Base-by-base conservation (phyloP, 2,329 filamentous ascomycete species). In the Hortaea werneckii region DNA sequence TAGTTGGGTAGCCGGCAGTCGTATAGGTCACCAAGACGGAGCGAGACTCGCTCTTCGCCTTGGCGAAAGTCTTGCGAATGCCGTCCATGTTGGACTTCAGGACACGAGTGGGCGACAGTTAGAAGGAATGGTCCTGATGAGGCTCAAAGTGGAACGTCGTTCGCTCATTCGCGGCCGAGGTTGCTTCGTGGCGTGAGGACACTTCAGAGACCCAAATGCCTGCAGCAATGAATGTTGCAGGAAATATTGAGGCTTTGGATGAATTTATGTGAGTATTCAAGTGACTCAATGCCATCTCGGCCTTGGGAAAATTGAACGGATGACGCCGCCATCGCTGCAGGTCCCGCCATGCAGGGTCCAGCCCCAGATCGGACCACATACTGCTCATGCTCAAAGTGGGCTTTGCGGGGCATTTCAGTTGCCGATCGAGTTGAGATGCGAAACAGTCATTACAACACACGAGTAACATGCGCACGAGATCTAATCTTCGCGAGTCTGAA, bases 1-100 rank as follows among this genome's bases (percentile, higher is more conserved):
- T 75, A 32, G 79, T 85, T 11, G 92, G 92, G 64, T 82, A 98
- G 46, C 92, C 92, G 48, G 90, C 89, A 27, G 92, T 98, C 63
- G 95, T 87, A 75, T 98, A 98, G 28, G 89, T 89, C 54, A 98
- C 87, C 51, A 98, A 77, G 42, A 92, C 90, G 55, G 86, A 74
- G 50, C 71, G 67, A 56, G 64, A 63, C 63, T 73, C 71, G 57
- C 67, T 67, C 65, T 72, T 73, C 63, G 70, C 72, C 57, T 66
- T 64, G 44, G 70, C 69, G 56, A 73, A 74, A 34, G 71, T 71
- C 55, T 69, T 67, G 58, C 68, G 71, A 53, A 74, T 72, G 53
- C 61, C 62, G 50, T 73, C 70, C 71, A 73, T 73, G 50, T 6
- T 58, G 43, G 41, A 13, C 32, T 35, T 9, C 20, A 20, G 20